Conservation (phyloP, 257 asterid species). For the Solanum gracilifrons region DNA sequence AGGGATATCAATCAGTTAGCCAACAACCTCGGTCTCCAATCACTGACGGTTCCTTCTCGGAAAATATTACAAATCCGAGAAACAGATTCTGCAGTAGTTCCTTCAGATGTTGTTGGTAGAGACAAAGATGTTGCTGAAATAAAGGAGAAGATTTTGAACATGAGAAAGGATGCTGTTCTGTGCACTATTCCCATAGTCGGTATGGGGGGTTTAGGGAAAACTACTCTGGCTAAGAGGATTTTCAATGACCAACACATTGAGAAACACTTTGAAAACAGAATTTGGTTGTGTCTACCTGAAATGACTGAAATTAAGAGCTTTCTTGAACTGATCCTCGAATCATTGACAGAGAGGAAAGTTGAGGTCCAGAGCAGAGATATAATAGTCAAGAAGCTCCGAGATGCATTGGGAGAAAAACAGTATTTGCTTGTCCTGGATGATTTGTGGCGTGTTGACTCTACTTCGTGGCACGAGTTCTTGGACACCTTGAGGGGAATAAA, state of each 20-base stretch:
- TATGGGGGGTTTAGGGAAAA: too few species aligned
- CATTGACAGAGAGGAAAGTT: neutral
- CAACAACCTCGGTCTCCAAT: neutral
- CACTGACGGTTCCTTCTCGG: neutral
- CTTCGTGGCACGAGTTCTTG: too few species aligned
- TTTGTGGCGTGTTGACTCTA: too few species aligned
- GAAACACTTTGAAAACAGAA: neutral
- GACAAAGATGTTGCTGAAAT: neutral
- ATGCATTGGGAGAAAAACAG: neutral
- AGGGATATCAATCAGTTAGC: neutral
- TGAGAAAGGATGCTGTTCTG: too few species aligned
- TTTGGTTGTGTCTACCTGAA: slow-evolving; percentile 24
- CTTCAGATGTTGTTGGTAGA: neutral
- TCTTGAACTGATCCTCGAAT: slow-evolving; percentile 1
- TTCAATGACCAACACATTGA: too few species aligned
- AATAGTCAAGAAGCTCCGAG: neutral
- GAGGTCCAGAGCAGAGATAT: neutral
- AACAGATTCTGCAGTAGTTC: neutral
- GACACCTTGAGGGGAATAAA: too few species aligned
- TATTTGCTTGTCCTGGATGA: too few species aligned
- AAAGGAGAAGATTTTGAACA: too few species aligned
- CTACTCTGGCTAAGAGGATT: too few species aligned
- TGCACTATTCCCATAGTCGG: too few species aligned
- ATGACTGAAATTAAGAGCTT: slow-evolving; percentile 1
- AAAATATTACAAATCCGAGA: neutral